Evolutionary conservation across 179 eudicot species (phyloP).

Genomic region (Corrigiola litoralis): DNA sequence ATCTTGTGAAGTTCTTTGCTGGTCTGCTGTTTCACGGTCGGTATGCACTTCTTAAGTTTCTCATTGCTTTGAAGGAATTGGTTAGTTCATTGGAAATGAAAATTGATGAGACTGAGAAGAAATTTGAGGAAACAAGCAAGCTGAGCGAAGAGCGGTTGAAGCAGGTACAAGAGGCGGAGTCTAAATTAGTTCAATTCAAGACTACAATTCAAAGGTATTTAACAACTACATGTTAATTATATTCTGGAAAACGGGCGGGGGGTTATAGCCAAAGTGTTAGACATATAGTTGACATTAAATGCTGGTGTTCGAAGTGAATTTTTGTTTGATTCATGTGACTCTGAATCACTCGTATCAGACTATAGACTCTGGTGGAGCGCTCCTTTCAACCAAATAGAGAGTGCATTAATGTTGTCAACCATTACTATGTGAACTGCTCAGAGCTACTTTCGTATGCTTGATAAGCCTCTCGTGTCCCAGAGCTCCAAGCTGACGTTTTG

Average conservation of each 20-base stretch:
- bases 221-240: neutral
- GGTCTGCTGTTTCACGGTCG: neutral
- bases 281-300: slow-evolving; percentile 1
- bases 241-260: neutral
- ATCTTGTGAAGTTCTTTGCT: slow-evolving; percentile 5
- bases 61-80: slow-evolving; percentile 36
- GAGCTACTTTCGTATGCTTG: too few relatives aligned
- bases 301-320: neutral
- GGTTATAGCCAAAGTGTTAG: neutral
- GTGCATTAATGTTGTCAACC: neutral
- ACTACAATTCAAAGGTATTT: slow-evolving; percentile 56
- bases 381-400: neutral
- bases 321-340: neutral
- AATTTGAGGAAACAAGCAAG: slow-evolving; percentile 54
- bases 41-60: neutral
- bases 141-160: slow-evolving; percentile 59
- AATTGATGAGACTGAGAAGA: slow-evolving; percentile 60
- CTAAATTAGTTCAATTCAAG: slow-evolving; percentile 56
- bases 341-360: neutral
- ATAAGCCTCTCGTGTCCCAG: neutral
- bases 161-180: slow-evolving; percentile 63
- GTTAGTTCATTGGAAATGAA: slow-evolving; percentile 64
- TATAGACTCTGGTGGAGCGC: neutral
- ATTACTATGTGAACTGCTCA: neutral
- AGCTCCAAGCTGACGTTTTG: neutral